Percentiles rank a stretch among this genome's conserved stretches.
Conservation (phyloP, 352 stramenopile genomes). For the Phytophthora lateralis region DNA sequence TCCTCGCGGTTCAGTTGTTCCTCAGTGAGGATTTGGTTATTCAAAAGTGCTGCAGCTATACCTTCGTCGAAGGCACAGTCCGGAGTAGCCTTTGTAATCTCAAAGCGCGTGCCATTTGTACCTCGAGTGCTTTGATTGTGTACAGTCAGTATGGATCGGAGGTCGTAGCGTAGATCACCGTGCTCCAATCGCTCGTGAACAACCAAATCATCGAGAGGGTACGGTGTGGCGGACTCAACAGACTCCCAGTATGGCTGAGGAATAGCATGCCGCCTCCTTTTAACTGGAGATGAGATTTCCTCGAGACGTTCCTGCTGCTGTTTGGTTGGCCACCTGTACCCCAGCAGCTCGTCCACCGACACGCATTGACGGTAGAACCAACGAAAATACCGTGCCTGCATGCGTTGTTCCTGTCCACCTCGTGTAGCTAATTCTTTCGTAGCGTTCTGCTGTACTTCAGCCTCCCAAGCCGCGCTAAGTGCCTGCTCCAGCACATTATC, state of each 20-base stretch:
- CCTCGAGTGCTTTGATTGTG: constrained; percentile 42
- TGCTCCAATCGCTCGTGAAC: constrained; percentile 46
- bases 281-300: constrained; percentile 9
- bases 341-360: constrained; percentile 61
- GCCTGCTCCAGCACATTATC: constrained; percentile 31
- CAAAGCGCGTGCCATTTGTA: constrained; percentile 24
- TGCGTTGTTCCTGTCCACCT: constrained; percentile 40
- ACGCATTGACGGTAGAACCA: constrained; percentile 67
- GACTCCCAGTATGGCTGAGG: neutral
- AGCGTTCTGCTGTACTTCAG: constrained; percentile 29
- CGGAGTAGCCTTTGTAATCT: constrained; percentile 23
- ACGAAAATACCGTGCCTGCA: constrained; percentile 55
- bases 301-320: constrained; percentile 27
- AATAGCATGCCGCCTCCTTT: constrained; percentile 8
- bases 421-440: constrained; percentile 24
- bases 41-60: constrained; percentile 14
- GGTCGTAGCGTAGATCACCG: constrained; percentile 50
- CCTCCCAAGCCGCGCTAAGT: constrained; percentile 38
- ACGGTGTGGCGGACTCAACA: constrained; percentile 23
- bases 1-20: neutral
- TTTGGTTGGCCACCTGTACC: constrained; percentile 56
- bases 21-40: neutral
- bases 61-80: constrained; percentile 28
- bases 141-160: constrained; percentile 57
- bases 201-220: constrained; percentile 62